Evolutionary conservation across 768 basidiomycete species (phyloP).

Genomic region (Xerocomus spinulosus): DNA sequence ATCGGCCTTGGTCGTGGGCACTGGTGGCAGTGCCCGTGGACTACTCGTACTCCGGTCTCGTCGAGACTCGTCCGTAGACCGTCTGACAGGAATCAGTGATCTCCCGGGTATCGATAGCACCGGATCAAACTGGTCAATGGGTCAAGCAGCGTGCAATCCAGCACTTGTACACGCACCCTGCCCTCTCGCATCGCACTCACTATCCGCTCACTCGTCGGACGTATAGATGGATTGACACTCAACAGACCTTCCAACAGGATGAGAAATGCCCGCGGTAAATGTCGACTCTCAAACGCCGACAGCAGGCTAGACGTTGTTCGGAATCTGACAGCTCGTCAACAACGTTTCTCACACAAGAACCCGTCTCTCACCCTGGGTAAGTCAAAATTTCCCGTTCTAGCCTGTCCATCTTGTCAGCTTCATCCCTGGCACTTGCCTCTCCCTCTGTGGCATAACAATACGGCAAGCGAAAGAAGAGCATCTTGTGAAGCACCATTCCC

Average conservation of each 20-base stretch:
- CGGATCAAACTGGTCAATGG: constrained; percentile 17
- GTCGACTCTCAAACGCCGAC: constrained; percentile 61
- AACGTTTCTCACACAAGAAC: not conserved
- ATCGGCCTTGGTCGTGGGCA: constrained; percentile 1
- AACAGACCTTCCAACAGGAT: constrained; percentile 71
- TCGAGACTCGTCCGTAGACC: constrained; percentile 8
- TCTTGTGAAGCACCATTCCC: constrained; percentile 92
- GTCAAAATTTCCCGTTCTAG: constrained; percentile 68
- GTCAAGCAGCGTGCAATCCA: not conserved
- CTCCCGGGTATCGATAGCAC: constrained; percentile 3
- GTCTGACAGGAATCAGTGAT: constrained; percentile 23
- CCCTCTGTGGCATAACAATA: constrained; percentile 69
- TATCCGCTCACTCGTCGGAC: constrained; percentile 74
- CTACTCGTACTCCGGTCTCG: constrained; percentile 10
- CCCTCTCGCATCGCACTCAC: constrained; percentile 64
- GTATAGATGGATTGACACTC: constrained; percentile 50
- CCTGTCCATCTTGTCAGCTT: constrained; percentile 58
- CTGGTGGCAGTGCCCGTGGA: constrained; percentile 17
- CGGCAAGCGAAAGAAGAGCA: constrained; percentile 87
- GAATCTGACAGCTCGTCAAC: constrained; percentile 38
- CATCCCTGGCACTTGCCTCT: constrained; percentile 46
- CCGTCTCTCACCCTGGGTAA: constrained; percentile 63
- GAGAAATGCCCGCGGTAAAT: constrained; percentile 66
- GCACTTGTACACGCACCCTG: constrained; percentile 46
- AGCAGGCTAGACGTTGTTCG: constrained; percentile 47